Evolutionary conservation across 2,329 filamentous ascomycete species (phyloP).

Genomic region (Geosmithia flava): DNA sequence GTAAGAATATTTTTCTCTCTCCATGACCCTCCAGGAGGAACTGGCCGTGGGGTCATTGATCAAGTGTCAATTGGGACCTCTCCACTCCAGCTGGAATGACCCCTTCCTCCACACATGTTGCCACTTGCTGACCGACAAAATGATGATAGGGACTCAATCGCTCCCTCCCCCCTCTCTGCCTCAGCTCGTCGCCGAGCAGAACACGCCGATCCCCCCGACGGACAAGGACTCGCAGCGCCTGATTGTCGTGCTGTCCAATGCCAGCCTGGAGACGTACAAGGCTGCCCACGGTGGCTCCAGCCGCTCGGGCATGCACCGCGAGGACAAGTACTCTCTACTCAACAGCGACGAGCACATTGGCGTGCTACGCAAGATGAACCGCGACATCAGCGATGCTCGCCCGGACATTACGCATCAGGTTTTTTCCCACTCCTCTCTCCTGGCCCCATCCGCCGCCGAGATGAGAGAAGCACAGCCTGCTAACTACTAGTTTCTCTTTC

Average conservation of each 20-base stretch:
- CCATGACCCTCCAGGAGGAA: background rate
- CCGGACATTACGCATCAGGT: constrained; percentile 99
- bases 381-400: constrained; percentile 93
- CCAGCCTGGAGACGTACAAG: constrained; percentile 95
- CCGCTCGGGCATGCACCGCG: constrained; percentile 54
- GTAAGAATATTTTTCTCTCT: constrained; percentile 15
- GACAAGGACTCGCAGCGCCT: constrained; percentile 88
- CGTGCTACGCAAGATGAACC: constrained; percentile 98
- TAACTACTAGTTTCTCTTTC: constrained; percentile 15
- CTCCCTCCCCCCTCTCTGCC: constrained; percentile 85
- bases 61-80: background rate
- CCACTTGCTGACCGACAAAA: constrained; percentile 1
- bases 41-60: background rate
- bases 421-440: constrained; percentile 14
- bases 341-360: constrained; percentile 99
- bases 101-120: background rate
- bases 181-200: constrained; percentile 86
- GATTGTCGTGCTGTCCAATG: constrained; percentile 94
- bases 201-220: constrained; percentile 65
- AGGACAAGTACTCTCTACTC: constrained; percentile 93
- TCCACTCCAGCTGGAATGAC: background rate
- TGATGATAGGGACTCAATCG: constrained; percentile 68
- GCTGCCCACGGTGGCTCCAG: constrained; percentile 61
- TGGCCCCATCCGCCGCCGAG: constrained; percentile 18
- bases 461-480: constrained; percentile 24